Evolutionary conservation across 2,329 filamentous ascomycete species (phyloP).

Genomic region (Penicillium rolfsii): DNA sequence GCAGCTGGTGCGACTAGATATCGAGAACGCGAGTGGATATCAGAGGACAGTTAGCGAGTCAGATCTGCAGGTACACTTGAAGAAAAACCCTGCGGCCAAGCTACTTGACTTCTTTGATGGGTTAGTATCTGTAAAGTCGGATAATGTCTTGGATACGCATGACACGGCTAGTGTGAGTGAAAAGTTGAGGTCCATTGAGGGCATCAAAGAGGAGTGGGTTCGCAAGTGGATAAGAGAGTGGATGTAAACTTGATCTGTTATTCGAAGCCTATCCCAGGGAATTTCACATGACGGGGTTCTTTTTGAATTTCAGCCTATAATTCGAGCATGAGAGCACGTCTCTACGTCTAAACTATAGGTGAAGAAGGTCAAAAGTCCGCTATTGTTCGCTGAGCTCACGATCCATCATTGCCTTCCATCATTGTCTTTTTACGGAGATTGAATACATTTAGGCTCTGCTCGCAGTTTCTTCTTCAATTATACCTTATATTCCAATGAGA

Average conservation of each 20-base stretch:
- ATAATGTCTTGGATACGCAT: slow-evolving; percentile 23
- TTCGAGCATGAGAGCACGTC: background rate
- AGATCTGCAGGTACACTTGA: slow-evolving; percentile 17
- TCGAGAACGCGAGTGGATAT: slow-evolving; percentile 13
- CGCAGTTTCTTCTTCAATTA: background rate
- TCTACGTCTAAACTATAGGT: background rate
- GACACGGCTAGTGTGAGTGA: slow-evolving; percentile 28
- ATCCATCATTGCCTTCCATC: too few relatives aligned
- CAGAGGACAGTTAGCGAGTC: background rate
- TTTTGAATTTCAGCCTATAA: background rate
- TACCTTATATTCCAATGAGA: too few relatives aligned
- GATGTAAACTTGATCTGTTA: slow-evolving; percentile 14
- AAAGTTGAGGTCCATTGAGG: slow-evolving; percentile 30
- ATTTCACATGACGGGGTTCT: background rate
- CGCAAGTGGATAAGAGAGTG: slow-evolving; percentile 42
- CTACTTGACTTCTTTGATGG: slow-evolving; percentile 37
- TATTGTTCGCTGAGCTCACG: background rate
- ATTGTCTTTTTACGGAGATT: background rate
- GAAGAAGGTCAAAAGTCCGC: background rate
- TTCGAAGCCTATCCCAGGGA: too few relatives aligned
- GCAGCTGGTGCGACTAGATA: slow-evolving; percentile 11
- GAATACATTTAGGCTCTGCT: too few relatives aligned
- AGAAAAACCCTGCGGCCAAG: slow-evolving; percentile 36
- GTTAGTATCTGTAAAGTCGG: background rate
- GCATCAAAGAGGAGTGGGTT: slow-evolving; percentile 39